phyloP scores from a whole-genome alignment of 2,329 filamentous ascomycete genomes.

The Beauveria australis region DNA sequence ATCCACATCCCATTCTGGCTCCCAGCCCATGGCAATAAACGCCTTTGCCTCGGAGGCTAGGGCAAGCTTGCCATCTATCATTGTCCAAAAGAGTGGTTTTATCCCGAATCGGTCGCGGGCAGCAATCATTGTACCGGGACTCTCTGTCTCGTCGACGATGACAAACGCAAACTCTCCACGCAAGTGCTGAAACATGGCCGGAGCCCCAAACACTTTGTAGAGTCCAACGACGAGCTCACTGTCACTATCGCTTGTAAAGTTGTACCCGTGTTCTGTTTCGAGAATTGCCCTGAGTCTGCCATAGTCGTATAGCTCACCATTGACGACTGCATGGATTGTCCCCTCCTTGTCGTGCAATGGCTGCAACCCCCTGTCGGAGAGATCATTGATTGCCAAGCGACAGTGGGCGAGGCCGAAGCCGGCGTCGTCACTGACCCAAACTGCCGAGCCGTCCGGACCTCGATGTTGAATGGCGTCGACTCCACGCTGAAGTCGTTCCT shows the following conservation, averaged over 20 bases:
- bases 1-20: constrained; percentile 44
- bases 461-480: not conserved
- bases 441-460: not conserved
- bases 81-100: constrained; percentile 47
- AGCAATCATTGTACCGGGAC: constrained; percentile 28
- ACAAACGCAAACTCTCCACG: constrained; percentile 8
- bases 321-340: constrained; percentile 46
- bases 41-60: constrained; percentile 47
- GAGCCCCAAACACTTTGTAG: not conserved
- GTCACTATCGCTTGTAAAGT: constrained; percentile 38
- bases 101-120: constrained; percentile 48
- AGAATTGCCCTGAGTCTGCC: constrained; percentile 31
- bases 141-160: constrained; percentile 30
- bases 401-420: constrained; percentile 34
- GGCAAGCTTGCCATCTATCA: constrained; percentile 31
- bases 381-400: constrained; percentile 45
- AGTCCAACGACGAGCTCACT: constrained; percentile 45
- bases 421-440: not conserved
- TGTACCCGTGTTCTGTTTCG: constrained; percentile 28
- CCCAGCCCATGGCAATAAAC: constrained; percentile 41
- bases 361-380: constrained; percentile 36
- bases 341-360: constrained; percentile 30
- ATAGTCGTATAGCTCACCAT: constrained; percentile 50
- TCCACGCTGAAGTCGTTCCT: no score
- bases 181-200: not conserved